phyloP scores from a whole-genome alignment of 768 basidiomycete species.

The Omphalotus guepiniiformis region DNA sequence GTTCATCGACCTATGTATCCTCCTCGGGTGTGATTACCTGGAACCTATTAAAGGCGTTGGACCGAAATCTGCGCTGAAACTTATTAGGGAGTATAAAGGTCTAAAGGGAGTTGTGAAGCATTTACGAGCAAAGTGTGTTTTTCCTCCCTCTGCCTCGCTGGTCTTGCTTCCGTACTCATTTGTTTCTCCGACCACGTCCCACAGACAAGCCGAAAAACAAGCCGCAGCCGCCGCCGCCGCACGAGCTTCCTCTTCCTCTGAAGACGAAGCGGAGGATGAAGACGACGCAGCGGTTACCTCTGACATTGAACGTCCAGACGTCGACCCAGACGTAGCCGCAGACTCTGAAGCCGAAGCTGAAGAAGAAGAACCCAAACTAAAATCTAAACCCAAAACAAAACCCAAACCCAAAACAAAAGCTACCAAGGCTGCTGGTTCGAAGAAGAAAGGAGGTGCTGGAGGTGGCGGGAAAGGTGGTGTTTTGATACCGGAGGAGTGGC shows the following conservation, averaged over 20 bases:
- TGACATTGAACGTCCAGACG: too few relatives aligned
- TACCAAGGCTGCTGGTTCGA: constrained; percentile 25
- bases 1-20: constrained; percentile 96
- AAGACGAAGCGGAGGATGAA: constrained; percentile 33
- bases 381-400: constrained; percentile 40
- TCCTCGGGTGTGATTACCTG: constrained; percentile 97
- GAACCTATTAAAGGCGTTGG: constrained; percentile 98
- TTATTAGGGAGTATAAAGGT: constrained; percentile 76
- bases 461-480: constrained; percentile 76
- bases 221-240: constrained; percentile 14
- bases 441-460: constrained; percentile 37
- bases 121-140: constrained; percentile 67
- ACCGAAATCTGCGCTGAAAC: constrained; percentile 91
- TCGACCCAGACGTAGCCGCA: constrained; percentile 27
- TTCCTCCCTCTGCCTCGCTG: too few relatives aligned
- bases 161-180: neutral
- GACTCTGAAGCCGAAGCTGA: constrained; percentile 24
- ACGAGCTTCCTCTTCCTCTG: too few relatives aligned
- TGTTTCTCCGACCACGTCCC: neutral
- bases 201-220: constrained; percentile 35
- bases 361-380: constrained; percentile 37
- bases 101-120: constrained; percentile 73
- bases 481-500: constrained; percentile 90
- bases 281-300: constrained; percentile 16
- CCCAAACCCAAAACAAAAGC: constrained; percentile 33